Conservation (phyloP, 75 land plant genomes). For the Sequoia sempervirens region DNA sequence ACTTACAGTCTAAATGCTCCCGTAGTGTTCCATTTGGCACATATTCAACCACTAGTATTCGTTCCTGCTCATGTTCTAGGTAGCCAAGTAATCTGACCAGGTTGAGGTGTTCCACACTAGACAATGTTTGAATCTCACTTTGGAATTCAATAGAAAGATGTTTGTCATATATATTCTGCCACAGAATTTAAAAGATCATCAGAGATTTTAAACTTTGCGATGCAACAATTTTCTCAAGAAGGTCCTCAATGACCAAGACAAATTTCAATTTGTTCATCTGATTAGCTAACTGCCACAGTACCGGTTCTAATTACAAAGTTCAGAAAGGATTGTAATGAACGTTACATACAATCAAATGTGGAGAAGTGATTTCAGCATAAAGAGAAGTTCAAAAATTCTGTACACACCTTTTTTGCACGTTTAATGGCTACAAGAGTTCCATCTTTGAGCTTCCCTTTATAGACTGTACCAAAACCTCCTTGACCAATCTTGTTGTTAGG, state of each 20-base stretch:
- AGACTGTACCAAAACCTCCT: constrained; percentile 75
- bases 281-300: background rate
- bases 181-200: background rate
- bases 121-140: constrained; percentile 68
- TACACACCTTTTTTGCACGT: constrained; percentile 66
- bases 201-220: constrained; percentile 3
- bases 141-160: constrained; percentile 62
- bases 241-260: background rate
- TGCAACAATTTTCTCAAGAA: background rate
- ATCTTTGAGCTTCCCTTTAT: constrained; percentile 71
- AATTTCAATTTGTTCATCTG: background rate
- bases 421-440: constrained; percentile 76
- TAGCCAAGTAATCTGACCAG: constrained; percentile 76
- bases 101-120: constrained; percentile 72
- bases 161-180: constrained; percentile 66
- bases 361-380: background rate
- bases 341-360: background rate
- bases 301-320: background rate
- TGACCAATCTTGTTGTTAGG: constrained; percentile 56
- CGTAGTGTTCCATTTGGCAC: constrained; percentile 94
- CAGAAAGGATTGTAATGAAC: background rate
- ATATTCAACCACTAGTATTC: constrained; percentile 82
- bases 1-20: constrained; percentile 89
- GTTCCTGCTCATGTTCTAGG: constrained; percentile 69
- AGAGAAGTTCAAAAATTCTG: background rate